Evolutionary conservation across 371 early-diverging fungal species (phyloP), one percentile per base, ranked within the genome.

Genomic region (Lichtheimia ornata): DNA sequence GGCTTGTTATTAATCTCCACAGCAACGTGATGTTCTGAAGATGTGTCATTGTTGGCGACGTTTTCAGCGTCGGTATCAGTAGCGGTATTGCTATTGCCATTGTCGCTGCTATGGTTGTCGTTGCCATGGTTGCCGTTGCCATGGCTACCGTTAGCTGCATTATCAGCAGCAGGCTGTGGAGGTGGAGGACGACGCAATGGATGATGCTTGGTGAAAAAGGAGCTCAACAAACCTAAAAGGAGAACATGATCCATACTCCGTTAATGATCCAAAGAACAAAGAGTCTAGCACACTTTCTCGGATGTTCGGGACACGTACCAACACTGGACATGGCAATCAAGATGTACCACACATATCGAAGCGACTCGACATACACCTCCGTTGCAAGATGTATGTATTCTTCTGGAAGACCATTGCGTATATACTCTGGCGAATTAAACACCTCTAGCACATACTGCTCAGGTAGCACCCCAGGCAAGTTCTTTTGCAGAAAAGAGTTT

Each of bases 271-370:
- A 42, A 41, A 30, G 30, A 14, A 40, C 40, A 40, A 30, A 20
- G 14, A 41, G 43, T 22, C 25, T 55, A n/a, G 11, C 11, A 28
- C 28, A 28, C 35, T 9, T 2, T 35, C 11, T 35, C 35, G 11
- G 35, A 35, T 35, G 2, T 9, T 35, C 11, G 35, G 11, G 35
- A 35, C 13, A 20, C 58, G 28, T 59, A 61, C 77, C 75, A 11
- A 73, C 43, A 50, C 75, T 74, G 12, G 66, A 2, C 71, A 76
- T 67, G 9, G 72, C 67, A 17, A 64, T 68, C 53, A 76, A 54
- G n/a, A 81, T 70, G 55, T 71, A 66, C 74, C 75, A 81, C 20
- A 78, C 61, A 41, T 71, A 50, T 14, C 50, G 71, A 22, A 81
- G 53, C 5, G 64, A 63, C 0, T 68, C 51, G 0, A 73, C 71